Base-by-base conservation (phyloP, 2,329 filamentous ascomycete species). In the Trichophyton simii region DNA sequence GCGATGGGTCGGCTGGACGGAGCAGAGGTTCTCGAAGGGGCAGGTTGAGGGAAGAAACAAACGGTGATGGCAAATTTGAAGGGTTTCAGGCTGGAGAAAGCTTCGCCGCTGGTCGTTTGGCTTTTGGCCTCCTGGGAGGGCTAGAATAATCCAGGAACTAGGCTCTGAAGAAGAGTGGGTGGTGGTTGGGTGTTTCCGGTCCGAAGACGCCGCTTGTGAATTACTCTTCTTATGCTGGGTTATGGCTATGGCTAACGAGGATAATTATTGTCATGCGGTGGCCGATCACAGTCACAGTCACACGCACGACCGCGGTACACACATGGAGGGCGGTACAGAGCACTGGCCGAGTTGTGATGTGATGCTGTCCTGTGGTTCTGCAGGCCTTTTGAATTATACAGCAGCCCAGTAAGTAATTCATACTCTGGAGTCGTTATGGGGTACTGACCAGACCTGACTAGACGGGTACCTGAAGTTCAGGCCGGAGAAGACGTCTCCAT, bases 251-350 rank as follows among this genome's bases (percentile, higher is more conserved):
- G 20, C 7, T n/a, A n/a, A 15, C 25, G n/a, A 3, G 15, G n/a
- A n/a, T 7, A 8, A 44, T 44, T 7, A 18, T 36, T 15, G 18
- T 55, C 50, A 55, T 55, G 50, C 50, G 50, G 28, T 55, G 50
- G 50, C 13, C 50, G 50, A 55, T 55, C 50, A 55, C 50, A 55
- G 50, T 55, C 50, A 55, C 50, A 55, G 50, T 55, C 50, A 55
- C 50, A 55, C 50, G 50, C 50, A n/a, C 50, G 28, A 36, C 25
- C 46, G 20, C n/a, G 50, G 13, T 36, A 55, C 50, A 38, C 28
- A 8, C 28, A 8, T n/a, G 50, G 13, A 25, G 31, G 28, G 22
- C 50, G 13, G n/a, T 31, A 11, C 9, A n/a, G 11, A n/a, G 7
- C 20, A 15, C 25, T 31, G 25, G 13, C n/a, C 6, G 50, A 34